Evolutionary conservation across 345 rosid genomes (phyloP), one percentile per base, ranked within the genome.

Genomic region (Eucalyptus regnans): DNA sequence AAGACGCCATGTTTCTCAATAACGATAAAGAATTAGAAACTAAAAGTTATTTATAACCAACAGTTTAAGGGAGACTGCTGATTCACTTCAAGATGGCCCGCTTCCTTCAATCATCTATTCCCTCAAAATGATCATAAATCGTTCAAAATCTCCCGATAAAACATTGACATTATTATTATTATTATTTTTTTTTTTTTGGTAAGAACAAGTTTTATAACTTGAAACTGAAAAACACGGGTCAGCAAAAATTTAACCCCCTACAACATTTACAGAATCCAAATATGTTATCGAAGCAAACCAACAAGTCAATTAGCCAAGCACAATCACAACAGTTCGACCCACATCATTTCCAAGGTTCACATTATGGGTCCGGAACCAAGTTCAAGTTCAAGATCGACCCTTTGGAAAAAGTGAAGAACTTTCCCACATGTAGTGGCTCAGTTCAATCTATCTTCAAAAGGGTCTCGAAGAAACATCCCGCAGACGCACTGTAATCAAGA

Each of bases 1-100:
- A 6, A 76, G 83, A 37, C 0, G 8, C 46, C 48, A 76, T 76
- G 0, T 76, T 76, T 41, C 15, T 37, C 83, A 41, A 68, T 33
- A 0, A 33, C 0, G 4, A 68, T 68, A 17, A 68, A 17, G 0
- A 68, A 68, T 68, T 68, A 33, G 80, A 0, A 68, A 68, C 0
- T 0, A 33, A 68, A 68, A 68, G 44, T 68, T 0, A 68, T 68
- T 68, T 33, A 0, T 8, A 33, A 68, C 44, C 4, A 33, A 68
- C 25, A 0, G 81, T 68, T 33, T 33, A 0, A 68, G 29, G 81
- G 81, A 68, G 25, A 68, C 81, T 68, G 81, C 81, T 0, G 81
- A 68, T 8, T 68, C 44, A 68, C 13, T 33, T 68, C 44, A 68
- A 76, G 48, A 76, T 76, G 83, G 83, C 83, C 0, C 25, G 14